Base-by-base conservation (phyloP, 495 filamentous ascomycete species). In the Hypoxylon perforatum region DNA sequence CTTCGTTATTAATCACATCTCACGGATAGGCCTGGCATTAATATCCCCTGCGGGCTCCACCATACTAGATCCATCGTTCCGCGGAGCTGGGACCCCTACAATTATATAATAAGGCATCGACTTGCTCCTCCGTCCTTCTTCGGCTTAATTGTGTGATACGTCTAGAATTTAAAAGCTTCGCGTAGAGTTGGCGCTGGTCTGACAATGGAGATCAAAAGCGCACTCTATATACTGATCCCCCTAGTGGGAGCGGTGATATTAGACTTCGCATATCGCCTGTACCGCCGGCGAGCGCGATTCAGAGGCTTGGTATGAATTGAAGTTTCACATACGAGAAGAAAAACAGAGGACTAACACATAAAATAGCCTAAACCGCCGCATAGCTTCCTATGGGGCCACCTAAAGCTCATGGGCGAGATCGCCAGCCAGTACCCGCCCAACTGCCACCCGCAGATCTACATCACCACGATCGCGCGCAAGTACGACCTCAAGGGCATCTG, bases 401-500 rank as follows among this genome's bases (percentile, higher is more conserved):
- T 59, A 3, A 59, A 59, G 46, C 45, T 59, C 8, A 50, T 59
- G 56, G 19, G 56, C n/a, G 56, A 59, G 35, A 38, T 59, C 10
- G 56, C 56, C 12, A 30, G 45, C 18, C 21, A 50, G 7, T 50
- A 39, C 7, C 56, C 45, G 35, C 56, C 56, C 19, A 50, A 59
- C 19, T 17, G 9, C 9, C 56, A 59, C 35, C 56, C 35, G 21
- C 46, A 59, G 35, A 18, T n/a, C 12, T 42, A 50, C 45, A 42
- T 50, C 18, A 59, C 46, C 14, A n/a, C 33, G 21, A 50, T 59
- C 17, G 33, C 45, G 11, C 46, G 50, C 18, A 64, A 67, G 21
- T 67, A 57, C 46, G 33, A 70, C 17, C 55, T 73, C 14, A 67
- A 67, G 21, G 70, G 69, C 22, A 39, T 73, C 50, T 70, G 50